phyloP scores from a whole-genome alignment of 345 rosid species.

The Adansonia digitata region DNA sequence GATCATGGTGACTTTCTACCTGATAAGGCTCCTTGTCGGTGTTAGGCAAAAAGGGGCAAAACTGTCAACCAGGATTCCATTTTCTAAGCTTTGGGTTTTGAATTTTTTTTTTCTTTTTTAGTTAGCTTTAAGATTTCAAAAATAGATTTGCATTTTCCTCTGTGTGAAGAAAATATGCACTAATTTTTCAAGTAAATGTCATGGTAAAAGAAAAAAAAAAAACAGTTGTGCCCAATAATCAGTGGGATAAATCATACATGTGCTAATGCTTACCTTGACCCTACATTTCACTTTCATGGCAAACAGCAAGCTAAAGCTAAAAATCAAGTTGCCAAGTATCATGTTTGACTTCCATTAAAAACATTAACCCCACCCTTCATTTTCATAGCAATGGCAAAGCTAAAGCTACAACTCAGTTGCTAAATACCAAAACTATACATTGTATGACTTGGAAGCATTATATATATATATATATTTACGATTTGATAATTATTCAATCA shows the following conservation, averaged over 20 bases:
- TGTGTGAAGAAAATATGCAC: no score
- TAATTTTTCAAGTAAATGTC: no score
- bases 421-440: not conserved
- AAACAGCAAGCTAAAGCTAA: not conserved
- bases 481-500: no score
- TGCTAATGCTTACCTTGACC: not conserved
- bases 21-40: conserved; percentile 5
- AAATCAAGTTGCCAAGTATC: not conserved
- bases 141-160: not conserved
- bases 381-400: not conserved
- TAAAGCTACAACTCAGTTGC: not conserved
- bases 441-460: no score
- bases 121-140: no score
- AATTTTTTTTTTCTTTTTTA: no score
- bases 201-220: no score
- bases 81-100: not conserved
- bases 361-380: not conserved
- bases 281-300: not conserved
- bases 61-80: no score
- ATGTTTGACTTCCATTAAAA: no score
- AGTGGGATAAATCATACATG: conserved; percentile 4
- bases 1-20: not conserved
- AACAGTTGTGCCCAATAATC: not conserved
- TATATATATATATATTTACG: no score
- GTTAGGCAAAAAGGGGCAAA: not conserved